phyloP scores from a whole-genome alignment of 1,284 basidiomycete genomes.

The Abortiporus biennis region DNA sequence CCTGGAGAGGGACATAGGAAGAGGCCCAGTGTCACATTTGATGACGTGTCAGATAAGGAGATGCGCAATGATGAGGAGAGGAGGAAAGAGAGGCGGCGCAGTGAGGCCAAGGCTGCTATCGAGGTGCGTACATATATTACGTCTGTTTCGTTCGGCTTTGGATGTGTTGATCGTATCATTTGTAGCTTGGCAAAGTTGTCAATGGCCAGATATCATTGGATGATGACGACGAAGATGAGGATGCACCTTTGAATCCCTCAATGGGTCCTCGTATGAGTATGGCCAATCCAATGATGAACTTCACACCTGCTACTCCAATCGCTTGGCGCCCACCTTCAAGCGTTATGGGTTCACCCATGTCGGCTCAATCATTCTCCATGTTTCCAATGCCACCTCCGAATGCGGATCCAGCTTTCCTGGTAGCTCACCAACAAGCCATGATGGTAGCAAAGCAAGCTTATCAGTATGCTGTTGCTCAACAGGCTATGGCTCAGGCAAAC shows the following conservation, averaged over 20 bases:
- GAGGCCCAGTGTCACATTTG: constrained; percentile 57
- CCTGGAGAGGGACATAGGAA: constrained; percentile 31
- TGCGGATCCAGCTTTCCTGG: constrained; percentile 51
- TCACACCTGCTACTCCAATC: constrained; percentile 21
- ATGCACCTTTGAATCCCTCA: constrained; percentile 30
- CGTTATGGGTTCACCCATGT: constrained; percentile 15
- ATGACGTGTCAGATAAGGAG: constrained; percentile 19
- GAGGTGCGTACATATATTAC: constrained; percentile 49
- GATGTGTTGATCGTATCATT: constrained; percentile 1
- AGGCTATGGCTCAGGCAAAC: constrained; percentile 74
- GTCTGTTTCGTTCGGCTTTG: background rate
- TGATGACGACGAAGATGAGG: constrained; percentile 49
- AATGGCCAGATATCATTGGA: constrained; percentile 65
- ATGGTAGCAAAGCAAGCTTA: constrained; percentile 78
- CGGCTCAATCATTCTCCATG: constrained; percentile 39
- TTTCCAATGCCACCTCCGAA: constrained; percentile 29
- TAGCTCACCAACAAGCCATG: constrained; percentile 79
- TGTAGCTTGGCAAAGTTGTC: constrained; percentile 72
- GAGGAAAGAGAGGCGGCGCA: constrained; percentile 61
- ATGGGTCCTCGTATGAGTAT: constrained; percentile 32
- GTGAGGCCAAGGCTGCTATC: constrained; percentile 72
- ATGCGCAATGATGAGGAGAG: constrained; percentile 38
- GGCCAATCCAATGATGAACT: constrained; percentile 46
- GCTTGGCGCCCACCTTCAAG: constrained; percentile 16
- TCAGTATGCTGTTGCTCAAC: constrained; percentile 79